These are phyloP conservation scores for Thelonectria blattea DNA, from an alignment of 2,329 filamentous ascomycete species.

Conservation along the genomic window DNA sequence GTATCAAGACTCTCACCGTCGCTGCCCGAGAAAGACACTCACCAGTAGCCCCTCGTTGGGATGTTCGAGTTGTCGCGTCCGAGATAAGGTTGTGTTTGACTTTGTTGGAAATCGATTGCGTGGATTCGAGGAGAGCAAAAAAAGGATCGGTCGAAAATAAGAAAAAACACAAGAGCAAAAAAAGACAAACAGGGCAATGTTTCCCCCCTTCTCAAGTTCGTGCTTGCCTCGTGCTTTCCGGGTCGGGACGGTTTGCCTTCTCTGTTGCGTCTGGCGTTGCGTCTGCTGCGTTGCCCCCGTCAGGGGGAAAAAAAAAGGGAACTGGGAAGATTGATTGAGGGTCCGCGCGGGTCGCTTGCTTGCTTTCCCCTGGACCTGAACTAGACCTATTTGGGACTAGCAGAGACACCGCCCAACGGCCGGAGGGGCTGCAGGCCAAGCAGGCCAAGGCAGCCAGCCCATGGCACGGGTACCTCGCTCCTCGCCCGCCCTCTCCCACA, in stretches of 20 bases:
- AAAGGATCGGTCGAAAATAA: neutral
- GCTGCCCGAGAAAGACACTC: neutral
- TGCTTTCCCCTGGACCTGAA: conserved; percentile 9
- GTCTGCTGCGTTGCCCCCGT: conserved; percentile 29
- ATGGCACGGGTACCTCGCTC: too few species aligned
- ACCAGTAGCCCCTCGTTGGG: neutral
- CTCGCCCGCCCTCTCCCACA: too few species aligned
- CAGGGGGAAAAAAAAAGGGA: conserved; percentile 30
- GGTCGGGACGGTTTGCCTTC: neutral
- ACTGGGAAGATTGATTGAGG: conserved; percentile 24
- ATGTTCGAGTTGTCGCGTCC: neutral
- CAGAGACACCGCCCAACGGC: conserved; percentile 13
- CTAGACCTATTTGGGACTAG: conserved; percentile 8
- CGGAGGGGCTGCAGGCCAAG: neutral
- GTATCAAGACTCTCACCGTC: neutral
- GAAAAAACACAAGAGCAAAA: neutral
- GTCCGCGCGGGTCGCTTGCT: conserved; percentile 19
- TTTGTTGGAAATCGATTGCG: neutral
- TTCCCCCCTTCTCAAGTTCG: neutral
- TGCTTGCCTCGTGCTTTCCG: neutral
- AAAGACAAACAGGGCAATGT: too few species aligned
- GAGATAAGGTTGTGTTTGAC: neutral
- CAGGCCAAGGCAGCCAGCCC: too few species aligned
- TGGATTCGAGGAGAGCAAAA: neutral
- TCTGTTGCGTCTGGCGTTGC: neutral